Conservation (phyloP, 768 basidiomycete species). For the Phaffia australis region DNA sequence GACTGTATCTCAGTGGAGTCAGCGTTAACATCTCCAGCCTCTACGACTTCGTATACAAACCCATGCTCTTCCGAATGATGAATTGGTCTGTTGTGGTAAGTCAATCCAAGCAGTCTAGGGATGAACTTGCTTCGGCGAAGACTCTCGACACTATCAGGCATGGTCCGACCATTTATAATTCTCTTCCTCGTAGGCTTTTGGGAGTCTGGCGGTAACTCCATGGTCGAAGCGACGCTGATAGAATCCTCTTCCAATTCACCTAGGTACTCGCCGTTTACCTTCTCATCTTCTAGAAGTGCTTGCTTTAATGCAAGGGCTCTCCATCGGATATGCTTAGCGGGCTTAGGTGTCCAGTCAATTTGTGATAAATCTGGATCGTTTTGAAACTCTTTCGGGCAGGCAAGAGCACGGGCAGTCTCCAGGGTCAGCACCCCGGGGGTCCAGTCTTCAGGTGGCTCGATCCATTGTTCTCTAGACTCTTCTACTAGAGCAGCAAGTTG, state of each 20-base stretch:
- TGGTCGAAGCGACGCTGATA: constrained; percentile 1
- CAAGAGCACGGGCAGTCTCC: constrained; percentile 43
- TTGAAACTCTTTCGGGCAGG: constrained; percentile 32
- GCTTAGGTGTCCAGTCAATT: constrained; percentile 89
- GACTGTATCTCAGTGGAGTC: no score
- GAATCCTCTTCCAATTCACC: background rate
- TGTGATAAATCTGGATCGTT: constrained; percentile 76
- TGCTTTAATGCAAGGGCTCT: background rate
- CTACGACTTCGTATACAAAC: constrained; percentile 44
- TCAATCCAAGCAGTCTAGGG: constrained; percentile 56
- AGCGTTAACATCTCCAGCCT: no score
- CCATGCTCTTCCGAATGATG: constrained; percentile 47
- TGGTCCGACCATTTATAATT: background rate
- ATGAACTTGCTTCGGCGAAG: constrained; percentile 41
- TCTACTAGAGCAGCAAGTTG: constrained; percentile 60
- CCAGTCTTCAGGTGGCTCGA: constrained; percentile 34
- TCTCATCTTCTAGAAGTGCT: constrained; percentile 24
- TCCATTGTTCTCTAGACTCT: constrained; percentile 43
- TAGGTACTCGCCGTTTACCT: background rate
- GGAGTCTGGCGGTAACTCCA: background rate
- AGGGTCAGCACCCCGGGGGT: constrained; percentile 10
- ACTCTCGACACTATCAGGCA: constrained; percentile 9
- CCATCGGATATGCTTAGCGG: constrained; percentile 31
- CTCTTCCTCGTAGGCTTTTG: constrained; percentile 2
- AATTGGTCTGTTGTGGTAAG: constrained; percentile 54